Conservation (phyloP, 1,284 basidiomycete species). For the Puccinia polysora region DNA sequence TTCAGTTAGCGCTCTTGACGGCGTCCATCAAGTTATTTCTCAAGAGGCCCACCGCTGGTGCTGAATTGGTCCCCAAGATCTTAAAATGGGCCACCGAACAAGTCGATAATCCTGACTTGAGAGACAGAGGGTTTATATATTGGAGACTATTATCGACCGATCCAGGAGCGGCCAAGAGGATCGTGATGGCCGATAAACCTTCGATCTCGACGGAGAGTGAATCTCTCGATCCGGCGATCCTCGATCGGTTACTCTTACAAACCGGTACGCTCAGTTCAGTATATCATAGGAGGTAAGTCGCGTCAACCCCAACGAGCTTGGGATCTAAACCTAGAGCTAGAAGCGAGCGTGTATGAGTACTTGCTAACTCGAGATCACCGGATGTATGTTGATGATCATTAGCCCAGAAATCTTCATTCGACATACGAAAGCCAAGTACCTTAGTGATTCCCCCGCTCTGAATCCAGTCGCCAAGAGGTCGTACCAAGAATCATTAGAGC, state of each 20-base stretch:
- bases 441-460: constrained; percentile 49
- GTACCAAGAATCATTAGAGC: constrained; percentile 47
- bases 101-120: constrained; percentile 90
- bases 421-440: constrained; percentile 46
- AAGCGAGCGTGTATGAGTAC: too few species aligned
- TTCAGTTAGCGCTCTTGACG: constrained; percentile 90
- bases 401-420: constrained; percentile 46
- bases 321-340: too few species aligned
- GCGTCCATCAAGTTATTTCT: constrained; percentile 96
- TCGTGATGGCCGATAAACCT: constrained; percentile 91
- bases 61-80: constrained; percentile 87
- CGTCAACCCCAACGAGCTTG: too few species aligned
- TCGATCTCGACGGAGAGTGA: constrained; percentile 97
- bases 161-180: constrained; percentile 71
- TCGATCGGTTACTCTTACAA: constrained; percentile 67
- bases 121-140: constrained; percentile 98
- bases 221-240: constrained; percentile 87
- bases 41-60: constrained; percentile 83
- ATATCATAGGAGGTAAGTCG: constrained; percentile 50
- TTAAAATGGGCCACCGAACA: constrained; percentile 97
- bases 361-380: too few species aligned
- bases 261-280: constrained; percentile 50
- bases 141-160: constrained; percentile 95
- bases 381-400: too few species aligned
- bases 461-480: constrained; percentile 48